These are phyloP conservation scores for Raphidocelis subcapitata DNA, from an alignment of 139 green algal genomes.

Conservation along the genomic window DNA sequence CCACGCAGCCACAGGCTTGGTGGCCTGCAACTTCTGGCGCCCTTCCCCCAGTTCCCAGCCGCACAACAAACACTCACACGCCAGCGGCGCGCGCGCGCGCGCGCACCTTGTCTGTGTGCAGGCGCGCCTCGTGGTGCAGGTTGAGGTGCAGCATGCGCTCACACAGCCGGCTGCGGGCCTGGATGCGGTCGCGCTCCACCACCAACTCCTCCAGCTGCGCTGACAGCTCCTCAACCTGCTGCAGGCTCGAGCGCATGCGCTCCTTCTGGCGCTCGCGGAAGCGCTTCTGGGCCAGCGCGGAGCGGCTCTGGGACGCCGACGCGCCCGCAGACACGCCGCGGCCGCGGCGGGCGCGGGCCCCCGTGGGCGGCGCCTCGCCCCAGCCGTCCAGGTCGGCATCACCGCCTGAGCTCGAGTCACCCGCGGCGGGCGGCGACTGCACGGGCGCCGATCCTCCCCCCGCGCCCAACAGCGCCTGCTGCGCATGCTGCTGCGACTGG, in stretches of 20 bases:
- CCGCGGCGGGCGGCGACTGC: too few relatives aligned
- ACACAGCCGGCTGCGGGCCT: slow-evolving; percentile 11
- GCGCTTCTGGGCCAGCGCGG: slow-evolving; percentile 25
- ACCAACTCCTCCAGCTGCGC: not conserved
- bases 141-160: slow-evolving; percentile 30
- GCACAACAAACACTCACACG: not conserved
- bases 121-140: slow-evolving; percentile 19
- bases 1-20: not conserved
- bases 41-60: not conserved
- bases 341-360: too few relatives aligned
- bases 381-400: too few relatives aligned
- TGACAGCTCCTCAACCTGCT: slow-evolving; percentile 20
- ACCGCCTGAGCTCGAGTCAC: too few relatives aligned
- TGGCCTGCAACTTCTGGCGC: not conserved
- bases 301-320: slow-evolving; percentile 1
- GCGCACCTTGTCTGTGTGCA: slow-evolving; percentile 28
- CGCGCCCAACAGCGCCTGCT: too few relatives aligned
- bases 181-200: slow-evolving; percentile 8
- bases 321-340: not conserved
- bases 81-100: not conserved
- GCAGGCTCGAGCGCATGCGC: slow-evolving; percentile 21
- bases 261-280: slow-evolving; percentile 34
- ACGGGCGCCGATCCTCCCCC: too few relatives aligned
- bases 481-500: too few relatives aligned
- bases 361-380: too few relatives aligned